Conservation (phyloP, 257 asterid species). For the Voacanga thouarsii region DNA sequence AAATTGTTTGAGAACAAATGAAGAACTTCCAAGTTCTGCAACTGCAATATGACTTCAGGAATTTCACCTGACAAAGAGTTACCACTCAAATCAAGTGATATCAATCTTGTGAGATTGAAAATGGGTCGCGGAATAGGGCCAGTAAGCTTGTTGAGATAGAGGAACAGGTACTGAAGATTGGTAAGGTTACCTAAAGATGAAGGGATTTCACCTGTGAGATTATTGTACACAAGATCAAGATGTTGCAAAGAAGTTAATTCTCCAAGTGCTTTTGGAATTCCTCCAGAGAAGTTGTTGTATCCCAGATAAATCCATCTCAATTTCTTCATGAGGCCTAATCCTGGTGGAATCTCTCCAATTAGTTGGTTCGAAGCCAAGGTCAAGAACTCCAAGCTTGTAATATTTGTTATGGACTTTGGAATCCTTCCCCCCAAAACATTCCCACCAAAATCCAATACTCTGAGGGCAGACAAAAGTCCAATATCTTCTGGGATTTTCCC, state of each 20-base stretch:
- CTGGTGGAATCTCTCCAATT: conserved; percentile 52
- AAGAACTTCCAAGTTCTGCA: conserved; percentile 57
- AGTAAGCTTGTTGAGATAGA: conserved; percentile 66
- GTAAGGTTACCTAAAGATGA: conserved; percentile 69
- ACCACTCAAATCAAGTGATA: conserved; percentile 78
- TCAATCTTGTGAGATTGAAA: conserved; percentile 45
- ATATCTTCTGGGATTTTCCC: conserved; percentile 55
- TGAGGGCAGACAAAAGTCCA: conserved; percentile 61
- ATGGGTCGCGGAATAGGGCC: conserved; percentile 58
- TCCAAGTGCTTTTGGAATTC: conserved; percentile 59
- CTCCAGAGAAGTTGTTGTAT: conserved; percentile 76
- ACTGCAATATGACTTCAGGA: conserved; percentile 35
- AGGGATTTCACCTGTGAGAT: conserved; percentile 80
- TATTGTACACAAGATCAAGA: conserved; percentile 75
- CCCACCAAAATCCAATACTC: conserved; percentile 67
- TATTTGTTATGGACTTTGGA: conserved; percentile 48
- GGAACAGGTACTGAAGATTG: conserved; percentile 56
- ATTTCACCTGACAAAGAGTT: conserved; percentile 66
- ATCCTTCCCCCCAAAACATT: conserved; percentile 52
- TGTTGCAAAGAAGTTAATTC: conserved; percentile 44
- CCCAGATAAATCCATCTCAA: conserved; percentile 69
- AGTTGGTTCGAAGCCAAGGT: conserved; percentile 79
- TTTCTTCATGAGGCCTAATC: conserved; percentile 46
- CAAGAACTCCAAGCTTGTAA: conserved; percentile 51
- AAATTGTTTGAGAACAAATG: conserved; percentile 74